Base-by-base conservation (phyloP, 2,329 filamentous ascomycete species). In the Aureobasidium namibiae region DNA sequence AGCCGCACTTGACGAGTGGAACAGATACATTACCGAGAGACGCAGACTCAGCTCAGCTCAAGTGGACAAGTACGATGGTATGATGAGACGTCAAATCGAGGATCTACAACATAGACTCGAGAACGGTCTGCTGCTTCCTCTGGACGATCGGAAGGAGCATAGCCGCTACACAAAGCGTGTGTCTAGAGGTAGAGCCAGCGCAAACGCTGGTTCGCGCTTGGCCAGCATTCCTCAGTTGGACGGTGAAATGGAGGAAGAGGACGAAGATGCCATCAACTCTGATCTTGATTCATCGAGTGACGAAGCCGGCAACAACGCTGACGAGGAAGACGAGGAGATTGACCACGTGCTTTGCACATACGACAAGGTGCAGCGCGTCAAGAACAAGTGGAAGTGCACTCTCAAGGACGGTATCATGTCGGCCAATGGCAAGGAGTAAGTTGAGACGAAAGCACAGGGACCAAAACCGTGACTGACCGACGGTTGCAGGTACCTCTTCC, bases 241-340 rank as follows among this genome's bases (percentile, higher is more conserved):
- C 14, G 74, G 78, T 42, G 73, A 77, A 46, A 71, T 62, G 8
- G 65, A 64, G 38, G 68, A 73, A 54, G 68, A 72, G 13, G 92
- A 96, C 64, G 92, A 96, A 65, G 92, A 99, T 72, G 94, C 92
- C 1, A 99, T 99, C 76, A 99, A 99, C 73, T 97, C 94, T 0
- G 94, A 99, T 68, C 84, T 99, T 3, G 94, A 99, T 70, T 94
- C 99, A 69, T 94, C 97, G 69, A 92, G 97, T 63, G 94, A 97
- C 62, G 86, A 90, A 11, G 75, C 56, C 62, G 54, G 65, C 63
- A 65, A 52, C 53, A 69, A 72, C 18, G 86, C 89, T 31, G 90
- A 94, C 24, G 89, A 92, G 24, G 90, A 94, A 34, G 92, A 94
- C 53, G 89, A 91, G 14, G 90, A 95, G 61, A 92, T 95, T 44